Conservation (phyloP, 164 flowering plant genomes). For the Umbellularia californica region DNA sequence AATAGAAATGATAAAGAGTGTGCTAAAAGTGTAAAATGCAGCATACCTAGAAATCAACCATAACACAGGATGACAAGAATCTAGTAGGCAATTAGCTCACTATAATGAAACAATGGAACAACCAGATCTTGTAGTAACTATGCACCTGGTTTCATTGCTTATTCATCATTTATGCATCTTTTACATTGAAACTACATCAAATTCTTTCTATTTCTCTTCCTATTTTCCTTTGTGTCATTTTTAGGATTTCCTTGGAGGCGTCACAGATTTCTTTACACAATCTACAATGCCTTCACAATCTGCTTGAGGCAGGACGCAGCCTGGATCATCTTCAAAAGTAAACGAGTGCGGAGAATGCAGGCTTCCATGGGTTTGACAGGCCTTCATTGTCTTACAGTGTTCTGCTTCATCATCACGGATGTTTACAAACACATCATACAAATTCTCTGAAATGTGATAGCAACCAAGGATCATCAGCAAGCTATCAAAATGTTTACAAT, state of each 20-base stretch:
- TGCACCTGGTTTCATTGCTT: conserved; percentile 1
- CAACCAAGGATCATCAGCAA: neutral
- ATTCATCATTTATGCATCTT: neutral
- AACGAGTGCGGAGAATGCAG: conserved; percentile 85
- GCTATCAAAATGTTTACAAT: neutral
- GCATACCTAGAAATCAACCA: neutral
- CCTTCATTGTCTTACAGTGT: conserved; percentile 97
- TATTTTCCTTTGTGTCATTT: neutral
- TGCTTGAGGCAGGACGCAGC: conserved; percentile 36
- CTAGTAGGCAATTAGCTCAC: neutral
- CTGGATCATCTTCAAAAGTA: conserved; percentile 35
- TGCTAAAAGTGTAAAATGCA: too few relatives aligned
- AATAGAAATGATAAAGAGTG: too few relatives aligned
- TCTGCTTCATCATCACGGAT: conserved; percentile 95
- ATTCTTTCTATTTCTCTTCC: neutral
- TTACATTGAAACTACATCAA: neutral
- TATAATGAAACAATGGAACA: neutral
- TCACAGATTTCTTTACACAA: conserved; percentile 67
- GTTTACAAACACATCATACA: conserved; percentile 85
- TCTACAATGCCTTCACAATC: conserved; percentile 85
- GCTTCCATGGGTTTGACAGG: conserved; percentile 83
- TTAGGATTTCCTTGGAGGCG: conserved; percentile 5
- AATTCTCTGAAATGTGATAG: conserved; percentile 48
- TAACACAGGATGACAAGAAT: neutral
- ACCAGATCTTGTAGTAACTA: neutral